A percentile compares a stretch with the other conserved stretches of the same genome.
Conservation (phyloP, 176 grass and related monocot genomes). For the Cymbopogon citratus region DNA sequence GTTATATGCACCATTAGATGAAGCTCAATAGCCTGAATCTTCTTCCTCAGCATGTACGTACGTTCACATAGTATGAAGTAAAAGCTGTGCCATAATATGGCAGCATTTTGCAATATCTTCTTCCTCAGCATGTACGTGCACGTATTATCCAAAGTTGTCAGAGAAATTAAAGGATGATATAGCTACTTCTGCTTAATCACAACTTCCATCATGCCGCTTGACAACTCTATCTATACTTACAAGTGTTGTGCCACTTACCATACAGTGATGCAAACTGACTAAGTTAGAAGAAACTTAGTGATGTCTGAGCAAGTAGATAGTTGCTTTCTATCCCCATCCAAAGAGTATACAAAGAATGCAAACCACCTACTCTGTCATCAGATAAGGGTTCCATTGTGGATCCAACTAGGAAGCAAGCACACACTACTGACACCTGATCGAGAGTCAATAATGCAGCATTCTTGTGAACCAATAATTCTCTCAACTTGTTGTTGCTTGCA, state of each 20-base stretch:
- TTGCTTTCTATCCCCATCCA: constrained; percentile 6
- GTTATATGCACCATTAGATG: neutral
- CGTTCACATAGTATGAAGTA: no score
- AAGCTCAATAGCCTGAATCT: neutral
- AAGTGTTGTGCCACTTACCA: neutral
- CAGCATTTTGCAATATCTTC: no score
- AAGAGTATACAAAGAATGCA: constrained; percentile 21
- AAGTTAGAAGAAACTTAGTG: constrained; percentile 12
- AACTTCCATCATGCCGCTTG: neutral
- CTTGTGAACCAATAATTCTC: neutral
- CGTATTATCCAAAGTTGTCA: neutral
- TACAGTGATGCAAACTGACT: neutral
- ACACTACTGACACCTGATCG: constrained; percentile 1
- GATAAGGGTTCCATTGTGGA: constrained; percentile 33
- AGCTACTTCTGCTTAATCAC: neutral
- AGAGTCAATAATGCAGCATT: constrained; percentile 18
- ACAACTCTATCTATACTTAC: neutral
- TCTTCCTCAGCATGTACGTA: no score
- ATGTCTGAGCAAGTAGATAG: constrained; percentile 27
- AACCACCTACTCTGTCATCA: constrained; percentile 13
- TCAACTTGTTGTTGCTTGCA: neutral
- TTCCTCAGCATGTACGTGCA: no score
- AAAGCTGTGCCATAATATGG: no score
- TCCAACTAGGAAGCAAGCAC: constrained; percentile 27
- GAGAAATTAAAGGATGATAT: neutral